phyloP scores from a whole-genome alignment of 257 asterid species.

The Capsicum rhomboideum region DNA sequence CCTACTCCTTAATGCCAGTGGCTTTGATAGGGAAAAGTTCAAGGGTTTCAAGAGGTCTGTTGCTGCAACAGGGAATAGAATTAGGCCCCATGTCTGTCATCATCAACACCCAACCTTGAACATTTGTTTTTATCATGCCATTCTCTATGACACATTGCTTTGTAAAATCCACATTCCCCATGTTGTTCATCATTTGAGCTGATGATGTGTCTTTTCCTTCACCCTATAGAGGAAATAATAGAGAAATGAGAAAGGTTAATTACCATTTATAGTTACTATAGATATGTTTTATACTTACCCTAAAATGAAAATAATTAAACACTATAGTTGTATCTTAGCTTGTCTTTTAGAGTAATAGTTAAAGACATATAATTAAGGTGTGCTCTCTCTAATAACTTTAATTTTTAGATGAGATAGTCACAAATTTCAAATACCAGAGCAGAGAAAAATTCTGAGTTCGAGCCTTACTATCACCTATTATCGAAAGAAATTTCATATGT shows the following conservation, averaged over 20 bases:
- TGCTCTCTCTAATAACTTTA: too few species aligned
- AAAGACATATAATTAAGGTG: too few species aligned
- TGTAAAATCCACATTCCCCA: constrained; percentile 34
- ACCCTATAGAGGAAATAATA: neutral
- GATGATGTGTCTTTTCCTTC: constrained; percentile 16
- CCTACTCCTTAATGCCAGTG: constrained; percentile 11
- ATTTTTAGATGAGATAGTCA: too few species aligned
- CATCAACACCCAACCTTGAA: constrained; percentile 36
- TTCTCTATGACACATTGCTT: constrained; percentile 7
- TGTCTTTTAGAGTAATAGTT: too few species aligned
- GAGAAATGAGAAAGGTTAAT: neutral
- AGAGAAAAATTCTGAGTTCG: too few species aligned
- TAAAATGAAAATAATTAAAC: too few species aligned
- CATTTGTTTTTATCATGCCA: constrained; percentile 12
- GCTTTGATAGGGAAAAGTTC: constrained; percentile 59
- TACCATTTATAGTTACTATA: too few species aligned
- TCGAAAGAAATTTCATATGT: too few species aligned
- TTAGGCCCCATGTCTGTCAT: constrained; percentile 25
- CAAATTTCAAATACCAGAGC: too few species aligned
- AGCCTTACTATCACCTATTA: too few species aligned
- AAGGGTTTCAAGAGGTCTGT: constrained; percentile 55
- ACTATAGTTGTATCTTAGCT: too few species aligned
- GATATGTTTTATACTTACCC: too few species aligned
- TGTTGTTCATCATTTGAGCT: constrained; percentile 14
- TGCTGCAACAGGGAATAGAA: constrained; percentile 23